Percentiles rank a stretch among this genome's conserved stretches.
Evolutionary conservation across 2,329 filamentous ascomycete genomes (phyloP).

Genomic region (Colletotrichum limetticola): DNA sequence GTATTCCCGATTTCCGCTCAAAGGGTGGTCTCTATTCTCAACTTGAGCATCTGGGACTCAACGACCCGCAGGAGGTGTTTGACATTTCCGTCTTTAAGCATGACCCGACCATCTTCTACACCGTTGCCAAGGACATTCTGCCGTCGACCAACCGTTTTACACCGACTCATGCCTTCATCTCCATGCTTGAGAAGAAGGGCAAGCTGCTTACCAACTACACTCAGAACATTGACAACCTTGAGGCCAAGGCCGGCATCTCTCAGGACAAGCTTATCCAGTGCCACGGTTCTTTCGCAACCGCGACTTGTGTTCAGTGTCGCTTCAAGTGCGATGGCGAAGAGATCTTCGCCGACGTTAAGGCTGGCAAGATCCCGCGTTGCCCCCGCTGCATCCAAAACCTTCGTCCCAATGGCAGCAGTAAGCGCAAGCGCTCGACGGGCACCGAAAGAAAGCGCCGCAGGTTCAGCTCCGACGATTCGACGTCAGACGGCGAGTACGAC

Average conservation of each 20-base stretch:
- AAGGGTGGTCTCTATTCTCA: slow-evolving; percentile 93
- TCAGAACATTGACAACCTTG: slow-evolving; percentile 98
- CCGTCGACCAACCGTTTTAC: slow-evolving; percentile 84
- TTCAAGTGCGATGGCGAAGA: slow-evolving; percentile 78
- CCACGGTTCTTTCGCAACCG: slow-evolving; percentile 94
- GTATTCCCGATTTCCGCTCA: slow-evolving; percentile 96
- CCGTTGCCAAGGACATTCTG: slow-evolving; percentile 89
- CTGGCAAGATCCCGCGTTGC: slow-evolving; percentile 82
- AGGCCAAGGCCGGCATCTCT: slow-evolving; percentile 84
- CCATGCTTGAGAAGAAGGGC: slow-evolving; percentile 84
- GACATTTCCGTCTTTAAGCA: slow-evolving; percentile 88
- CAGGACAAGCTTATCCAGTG: slow-evolving; percentile 91
- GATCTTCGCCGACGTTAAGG: slow-evolving; percentile 83
- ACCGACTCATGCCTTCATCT: slow-evolving; percentile 94
- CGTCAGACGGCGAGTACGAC: slow-evolving; percentile 59
- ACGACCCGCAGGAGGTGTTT: slow-evolving; percentile 94
- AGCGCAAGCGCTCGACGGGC: slow-evolving; percentile 53
- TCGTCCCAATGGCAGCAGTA: slow-evolving; percentile 43
- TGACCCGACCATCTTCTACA: slow-evolving; percentile 91
- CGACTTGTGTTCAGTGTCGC: slow-evolving; percentile 86
- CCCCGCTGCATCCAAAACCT: slow-evolving; percentile 72
- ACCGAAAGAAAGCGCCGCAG: slow-evolving; percentile 52
- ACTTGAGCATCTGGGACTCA: slow-evolving; percentile 79
- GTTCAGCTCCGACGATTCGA: slow-evolving; percentile 49
- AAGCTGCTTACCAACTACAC: slow-evolving; percentile 98